A percentile compares a stretch with the other conserved stretches of the same genome.
Conservation (phyloP, 2,329 filamentous ascomycete genomes). For the Cyanodermella asteris region DNA sequence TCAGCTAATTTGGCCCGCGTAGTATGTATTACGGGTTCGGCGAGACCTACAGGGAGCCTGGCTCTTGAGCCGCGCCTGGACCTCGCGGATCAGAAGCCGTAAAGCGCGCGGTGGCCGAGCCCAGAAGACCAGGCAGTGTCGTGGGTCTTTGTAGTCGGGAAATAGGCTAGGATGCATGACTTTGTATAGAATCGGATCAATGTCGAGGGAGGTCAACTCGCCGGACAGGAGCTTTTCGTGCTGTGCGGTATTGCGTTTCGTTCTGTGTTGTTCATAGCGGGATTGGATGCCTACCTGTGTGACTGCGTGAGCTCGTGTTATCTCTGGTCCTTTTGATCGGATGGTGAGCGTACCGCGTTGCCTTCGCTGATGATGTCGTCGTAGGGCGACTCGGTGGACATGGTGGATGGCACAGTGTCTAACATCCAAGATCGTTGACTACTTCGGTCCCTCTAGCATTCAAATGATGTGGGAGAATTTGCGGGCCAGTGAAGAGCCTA, state of each 20-base stretch:
- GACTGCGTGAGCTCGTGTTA: slow-evolving; percentile 5
- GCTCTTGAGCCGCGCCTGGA: slow-evolving; percentile 45
- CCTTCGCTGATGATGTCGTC: too few species aligned
- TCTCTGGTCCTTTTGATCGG: too few species aligned
- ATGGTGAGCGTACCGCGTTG: too few species aligned
- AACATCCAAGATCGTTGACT: too few species aligned
- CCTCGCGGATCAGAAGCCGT: slow-evolving; percentile 38
- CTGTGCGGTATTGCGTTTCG: slow-evolving; percentile 54
- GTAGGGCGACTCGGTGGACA: too few species aligned
- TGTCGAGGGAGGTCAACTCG: slow-evolving; percentile 46
- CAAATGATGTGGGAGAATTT: too few species aligned
- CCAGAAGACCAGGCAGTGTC: slow-evolving; percentile 77
- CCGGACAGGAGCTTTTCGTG: slow-evolving; percentile 47
- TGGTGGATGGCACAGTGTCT: too few species aligned
- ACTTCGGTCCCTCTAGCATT: too few species aligned
- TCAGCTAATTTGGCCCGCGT: not conserved
- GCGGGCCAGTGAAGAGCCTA: too few species aligned
- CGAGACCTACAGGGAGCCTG: slow-evolving; percentile 44
- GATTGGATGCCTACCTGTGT: slow-evolving; percentile 45
- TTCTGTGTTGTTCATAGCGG: slow-evolving; percentile 53
- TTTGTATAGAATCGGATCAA: slow-evolving; percentile 55
- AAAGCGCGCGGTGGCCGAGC: slow-evolving; percentile 58
- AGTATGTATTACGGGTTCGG: not conserved
- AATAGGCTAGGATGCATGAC: slow-evolving; percentile 42
- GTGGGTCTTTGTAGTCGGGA: slow-evolving; percentile 48